Evolutionary conservation across 2,329 filamentous ascomycete species (phyloP).

Genomic region (Drechmeria coniospora): DNA sequence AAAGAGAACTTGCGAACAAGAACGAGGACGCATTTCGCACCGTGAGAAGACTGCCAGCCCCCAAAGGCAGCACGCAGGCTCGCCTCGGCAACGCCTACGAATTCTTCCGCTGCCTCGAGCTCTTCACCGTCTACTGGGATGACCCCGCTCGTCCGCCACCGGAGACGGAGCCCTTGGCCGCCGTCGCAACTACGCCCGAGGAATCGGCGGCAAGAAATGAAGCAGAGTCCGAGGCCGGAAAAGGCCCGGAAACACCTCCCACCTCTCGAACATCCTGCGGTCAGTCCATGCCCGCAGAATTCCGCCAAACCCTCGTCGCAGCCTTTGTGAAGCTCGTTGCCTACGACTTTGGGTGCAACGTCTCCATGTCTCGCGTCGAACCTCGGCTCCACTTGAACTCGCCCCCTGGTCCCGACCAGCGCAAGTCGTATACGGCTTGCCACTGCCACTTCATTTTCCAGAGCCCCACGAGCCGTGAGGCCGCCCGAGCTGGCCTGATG

Average conservation of each 20-base stretch:
- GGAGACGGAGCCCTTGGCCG: conserved; percentile 11
- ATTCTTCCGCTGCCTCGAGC: conserved; percentile 48
- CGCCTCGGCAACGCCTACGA: conserved; percentile 49
- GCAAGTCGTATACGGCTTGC: conserved; percentile 41
- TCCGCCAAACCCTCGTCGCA: conserved; percentile 38
- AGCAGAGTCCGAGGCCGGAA: conserved; percentile 2
- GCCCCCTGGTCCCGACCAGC: conserved; percentile 14
- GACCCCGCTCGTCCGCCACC: conserved; percentile 34
- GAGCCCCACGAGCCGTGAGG: conserved; percentile 41
- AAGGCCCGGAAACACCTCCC: conserved; percentile 4
- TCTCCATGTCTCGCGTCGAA: conserved; percentile 38
- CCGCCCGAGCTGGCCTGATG: conserved; percentile 41
- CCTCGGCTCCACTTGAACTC: conserved; percentile 40
- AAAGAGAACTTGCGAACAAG: conserved; percentile 36
- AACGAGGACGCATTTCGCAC: conserved; percentile 47
- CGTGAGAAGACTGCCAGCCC: conserved; percentile 39
- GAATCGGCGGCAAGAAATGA: conserved; percentile 1
- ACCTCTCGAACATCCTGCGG: conserved; percentile 31
- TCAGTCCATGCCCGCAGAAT: conserved; percentile 40
- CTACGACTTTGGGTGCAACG: conserved; percentile 51
- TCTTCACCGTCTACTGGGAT: conserved; percentile 44
- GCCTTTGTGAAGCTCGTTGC: conserved; percentile 49
- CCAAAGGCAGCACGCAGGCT: conserved; percentile 34
- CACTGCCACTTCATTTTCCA: conserved; percentile 46
- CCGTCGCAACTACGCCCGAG: conserved; percentile 2